Evolutionary conservation across 2,329 filamentous ascomycete species (phyloP).

Genomic region (Pyrenophora teres): DNA sequence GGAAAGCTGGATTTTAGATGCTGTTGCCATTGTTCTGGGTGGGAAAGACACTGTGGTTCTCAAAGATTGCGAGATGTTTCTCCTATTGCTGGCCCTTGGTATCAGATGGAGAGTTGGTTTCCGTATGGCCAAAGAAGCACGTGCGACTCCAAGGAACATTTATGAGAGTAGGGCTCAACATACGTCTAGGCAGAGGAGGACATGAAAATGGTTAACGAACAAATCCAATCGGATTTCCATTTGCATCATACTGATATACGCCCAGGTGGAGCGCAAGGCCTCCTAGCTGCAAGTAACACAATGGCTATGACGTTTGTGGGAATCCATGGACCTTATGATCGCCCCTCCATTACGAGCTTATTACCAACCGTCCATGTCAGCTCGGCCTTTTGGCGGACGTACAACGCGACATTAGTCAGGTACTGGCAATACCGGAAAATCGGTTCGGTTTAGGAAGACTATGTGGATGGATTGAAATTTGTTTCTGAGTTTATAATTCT

Average conservation of each 20-base stretch:
- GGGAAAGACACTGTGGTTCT: background rate
- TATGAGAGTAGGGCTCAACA: background rate
- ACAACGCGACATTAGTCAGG: slow-evolving; percentile 3
- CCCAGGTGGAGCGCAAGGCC: background rate
- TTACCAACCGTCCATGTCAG: background rate
- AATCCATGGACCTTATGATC: background rate
- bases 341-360: slow-evolving; percentile 2
- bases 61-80: too few relatives aligned
- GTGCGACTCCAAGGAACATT: slow-evolving; percentile 1
- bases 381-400: slow-evolving; percentile 5
- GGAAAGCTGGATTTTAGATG: slow-evolving; percentile 49
- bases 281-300: background rate
- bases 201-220: background rate
- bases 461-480: too few relatives aligned
- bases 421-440: too few relatives aligned
- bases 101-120: background rate
- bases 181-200: background rate
- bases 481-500: too few relatives aligned
- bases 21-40: slow-evolving; percentile 35
- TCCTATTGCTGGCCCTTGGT: background rate
- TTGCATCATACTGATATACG: background rate
- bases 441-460: too few relatives aligned
- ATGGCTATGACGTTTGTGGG: slow-evolving; percentile 10
- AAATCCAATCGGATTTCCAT: background rate
- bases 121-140: background rate